phyloP scores from a whole-genome alignment of 1,284 basidiomycete genomes.

The Erythrobasidium hasegawianum region DNA sequence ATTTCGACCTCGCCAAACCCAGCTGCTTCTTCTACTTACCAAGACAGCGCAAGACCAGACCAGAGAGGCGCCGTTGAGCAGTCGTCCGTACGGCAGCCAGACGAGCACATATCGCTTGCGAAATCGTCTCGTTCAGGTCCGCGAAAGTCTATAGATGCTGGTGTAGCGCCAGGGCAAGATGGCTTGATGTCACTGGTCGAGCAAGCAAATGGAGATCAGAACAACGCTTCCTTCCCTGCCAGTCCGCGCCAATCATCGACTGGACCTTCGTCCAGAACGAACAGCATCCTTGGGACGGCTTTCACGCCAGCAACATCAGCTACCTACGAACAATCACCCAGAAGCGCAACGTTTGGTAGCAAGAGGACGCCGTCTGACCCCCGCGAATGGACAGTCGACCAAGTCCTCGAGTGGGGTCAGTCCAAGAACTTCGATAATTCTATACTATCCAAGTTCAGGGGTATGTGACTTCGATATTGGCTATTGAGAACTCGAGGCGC shows the following conservation, averaged over 20 bases:
- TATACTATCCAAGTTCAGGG: slow-evolving; percentile 78
- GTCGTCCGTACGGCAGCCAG: too few species aligned
- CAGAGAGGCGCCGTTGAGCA: too few species aligned
- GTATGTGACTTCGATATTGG: slow-evolving; percentile 57
- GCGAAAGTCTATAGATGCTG: slow-evolving; percentile 15
- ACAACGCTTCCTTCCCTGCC: neutral
- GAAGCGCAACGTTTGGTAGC: slow-evolving; percentile 32
- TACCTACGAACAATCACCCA: slow-evolving; percentile 16
- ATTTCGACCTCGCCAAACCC: too few species aligned
- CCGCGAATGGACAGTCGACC: slow-evolving; percentile 77
- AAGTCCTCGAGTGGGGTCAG: slow-evolving; percentile 86
- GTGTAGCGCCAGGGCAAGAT: slow-evolving; percentile 14
- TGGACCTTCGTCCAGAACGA: slow-evolving; percentile 8
- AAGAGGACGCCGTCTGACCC: slow-evolving; percentile 50
- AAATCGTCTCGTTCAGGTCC: neutral
- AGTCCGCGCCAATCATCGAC: slow-evolving; percentile 13
- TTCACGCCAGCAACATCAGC: slow-evolving; percentile 28
- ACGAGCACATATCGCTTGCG: too few species aligned
- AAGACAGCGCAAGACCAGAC: too few species aligned
- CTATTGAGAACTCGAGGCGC: too few species aligned
- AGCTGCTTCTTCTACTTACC: too few species aligned
- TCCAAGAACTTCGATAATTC: slow-evolving; percentile 78
- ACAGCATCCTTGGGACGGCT: slow-evolving; percentile 21
- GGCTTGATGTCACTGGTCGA: slow-evolving; percentile 21
- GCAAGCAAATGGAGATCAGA: slow-evolving; percentile 11